These are phyloP conservation scores for Crithidia acanthocephali DNA, from an alignment of 208 protist genomes.

Conservation along the genomic window DNA sequence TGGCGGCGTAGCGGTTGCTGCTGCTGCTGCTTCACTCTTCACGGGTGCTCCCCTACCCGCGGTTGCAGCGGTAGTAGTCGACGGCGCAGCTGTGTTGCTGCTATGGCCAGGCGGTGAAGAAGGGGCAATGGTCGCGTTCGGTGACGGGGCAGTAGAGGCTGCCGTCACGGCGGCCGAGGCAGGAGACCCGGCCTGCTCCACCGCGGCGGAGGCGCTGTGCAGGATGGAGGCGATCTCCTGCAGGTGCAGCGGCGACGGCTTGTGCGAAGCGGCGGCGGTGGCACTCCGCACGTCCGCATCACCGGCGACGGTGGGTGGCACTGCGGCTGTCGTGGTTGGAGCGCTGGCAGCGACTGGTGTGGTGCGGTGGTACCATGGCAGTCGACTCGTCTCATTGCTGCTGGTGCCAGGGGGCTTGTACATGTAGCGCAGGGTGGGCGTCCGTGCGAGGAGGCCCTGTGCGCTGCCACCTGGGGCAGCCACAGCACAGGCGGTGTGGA, in stretches of 20 bases:
- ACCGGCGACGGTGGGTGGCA: too few species aligned
- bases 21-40: not conserved
- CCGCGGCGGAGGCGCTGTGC: not conserved
- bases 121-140: not conserved
- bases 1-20: not conserved
- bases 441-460: not conserved
- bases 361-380: conserved; percentile 62
- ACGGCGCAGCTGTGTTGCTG: too few species aligned
- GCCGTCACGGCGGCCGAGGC: not conserved
- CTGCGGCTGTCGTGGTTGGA: not conserved
- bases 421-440: conserved; percentile 21
- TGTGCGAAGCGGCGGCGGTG: not conserved
- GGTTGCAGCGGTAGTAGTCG: too few species aligned
- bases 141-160: conserved; percentile 3
- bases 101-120: too few species aligned
- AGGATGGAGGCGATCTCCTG: conserved; percentile 25
- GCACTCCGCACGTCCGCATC: not conserved
- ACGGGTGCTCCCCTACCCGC: too few species aligned
- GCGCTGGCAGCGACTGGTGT: not conserved
- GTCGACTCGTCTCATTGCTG: conserved; percentile 37
- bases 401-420: conserved; percentile 70
- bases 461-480: not conserved
- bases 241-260: conserved; percentile 4
- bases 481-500: not conserved
- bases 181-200: not conserved